Evolutionary conservation across 176 grass and related monocot species (phyloP), one percentile per base, ranked within the genome.

Genomic region (Otatea glauca): DNA sequence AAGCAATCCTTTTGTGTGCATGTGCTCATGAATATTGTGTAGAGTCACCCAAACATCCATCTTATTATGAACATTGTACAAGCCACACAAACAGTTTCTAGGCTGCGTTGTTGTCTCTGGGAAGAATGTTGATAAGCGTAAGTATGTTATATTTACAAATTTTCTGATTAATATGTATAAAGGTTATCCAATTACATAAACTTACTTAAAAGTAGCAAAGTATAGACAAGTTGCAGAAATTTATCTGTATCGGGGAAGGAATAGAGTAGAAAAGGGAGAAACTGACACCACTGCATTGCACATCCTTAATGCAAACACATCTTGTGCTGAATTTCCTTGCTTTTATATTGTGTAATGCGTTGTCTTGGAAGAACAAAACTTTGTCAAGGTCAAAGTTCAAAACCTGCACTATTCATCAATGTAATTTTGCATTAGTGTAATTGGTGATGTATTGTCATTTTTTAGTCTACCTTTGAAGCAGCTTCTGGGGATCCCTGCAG

Each of bases 81-180:
- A 35, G 43, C 18, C 51, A 51, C 34, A 72, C 7, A 80, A 42
- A 49, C 4, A 82, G 4, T 53, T 81, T 76, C 4, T 9, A 14
- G 34, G 14, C 15, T n/a, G 13, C 2, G 17, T 69, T 76, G 12
- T 65, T 38, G 43, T 50, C 20, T 64, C 53, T 70, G 15, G 2
- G 41, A 80, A 75, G 54, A 81, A 58, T 48, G 37, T 74, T 58
- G 23, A 80, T 85, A 55, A 65, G 14, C 8, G 42, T 67, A 56
- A 68, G 39, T 34, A 39, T 18, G 39, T 45, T 74, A 69, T 62
- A 75, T 70, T 68, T 51, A 7, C 61, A 49, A 49, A 5, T 66
- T 68, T 29, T 9, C 83, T 48, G 41, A 23, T 39, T 78, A 39
- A 60, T 56, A 47, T 15, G 6, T 11, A 15, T 45, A 60, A 23